phyloP scores from a whole-genome alignment of 2,329 filamentous ascomycete species.

The Lecanosticta acicola region DNA sequence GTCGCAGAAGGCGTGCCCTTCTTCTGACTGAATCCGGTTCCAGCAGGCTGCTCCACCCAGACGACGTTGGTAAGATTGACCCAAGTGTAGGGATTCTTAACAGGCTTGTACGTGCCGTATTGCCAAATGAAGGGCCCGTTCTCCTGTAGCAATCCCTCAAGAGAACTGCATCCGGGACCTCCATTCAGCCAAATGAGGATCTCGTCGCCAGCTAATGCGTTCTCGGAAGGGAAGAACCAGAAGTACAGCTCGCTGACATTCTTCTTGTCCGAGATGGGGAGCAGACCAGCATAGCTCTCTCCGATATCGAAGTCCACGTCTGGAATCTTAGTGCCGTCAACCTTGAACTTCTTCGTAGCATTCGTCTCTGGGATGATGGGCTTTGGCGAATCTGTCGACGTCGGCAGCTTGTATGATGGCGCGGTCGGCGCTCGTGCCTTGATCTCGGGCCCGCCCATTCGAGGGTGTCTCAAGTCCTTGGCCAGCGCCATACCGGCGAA shows the following conservation, averaged over 20 bases:
- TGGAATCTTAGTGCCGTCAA: constrained; percentile 29
- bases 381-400: not conserved
- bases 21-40: constrained; percentile 34
- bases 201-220: constrained; percentile 40
- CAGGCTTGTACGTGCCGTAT: constrained; percentile 38
- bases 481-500: constrained; percentile 2
- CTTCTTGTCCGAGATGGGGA: constrained; percentile 29
- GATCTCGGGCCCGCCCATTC: not conserved
- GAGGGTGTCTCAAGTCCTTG: not conserved
- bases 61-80: constrained; percentile 48
- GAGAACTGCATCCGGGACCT: constrained; percentile 42
- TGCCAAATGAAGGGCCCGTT: constrained; percentile 45
- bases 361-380: constrained; percentile 39
- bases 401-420: not conserved
- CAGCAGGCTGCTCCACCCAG: constrained; percentile 43
- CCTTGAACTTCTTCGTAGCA: constrained; percentile 40
- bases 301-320: constrained; percentile 34
- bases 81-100: constrained; percentile 45
- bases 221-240: constrained; percentile 43
- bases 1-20: constrained; percentile 33
- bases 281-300: constrained; percentile 30
- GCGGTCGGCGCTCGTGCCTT: not conserved
- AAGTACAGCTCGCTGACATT: constrained; percentile 41
- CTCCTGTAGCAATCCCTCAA: constrained; percentile 47
- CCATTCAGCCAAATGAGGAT: constrained; percentile 37